Percentiles rank a stretch among this genome's conserved stretches.
phyloP scores from a whole-genome alignment of 345 rosid genomes.

The Salix purpurea region DNA sequence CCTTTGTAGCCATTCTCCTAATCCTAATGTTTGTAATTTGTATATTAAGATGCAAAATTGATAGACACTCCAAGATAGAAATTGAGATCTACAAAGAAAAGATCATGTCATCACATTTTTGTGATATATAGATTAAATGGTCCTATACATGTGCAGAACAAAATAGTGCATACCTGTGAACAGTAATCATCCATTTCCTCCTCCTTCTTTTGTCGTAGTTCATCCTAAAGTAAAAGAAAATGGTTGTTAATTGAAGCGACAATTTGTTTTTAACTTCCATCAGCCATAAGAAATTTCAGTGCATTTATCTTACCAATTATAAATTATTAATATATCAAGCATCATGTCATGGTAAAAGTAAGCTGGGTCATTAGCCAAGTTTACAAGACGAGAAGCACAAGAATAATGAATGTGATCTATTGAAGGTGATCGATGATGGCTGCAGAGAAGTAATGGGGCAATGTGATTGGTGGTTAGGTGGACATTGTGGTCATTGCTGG shows the following conservation, averaged over 20 bases:
- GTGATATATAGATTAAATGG: background rate
- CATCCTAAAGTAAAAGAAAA: conserved; percentile 49
- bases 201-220: conserved; percentile 76
- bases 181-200: conserved; percentile 97
- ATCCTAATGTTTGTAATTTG: background rate
- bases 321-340: background rate
- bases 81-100: background rate
- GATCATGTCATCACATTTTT: background rate
- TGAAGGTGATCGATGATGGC: background rate
- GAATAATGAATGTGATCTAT: background rate
- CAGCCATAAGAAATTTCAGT: background rate
- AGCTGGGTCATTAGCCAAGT: background rate
- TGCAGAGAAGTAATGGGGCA: background rate
- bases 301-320: background rate
- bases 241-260: background rate
- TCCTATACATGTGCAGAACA: background rate
- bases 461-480: background rate
- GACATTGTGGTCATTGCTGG: background rate
- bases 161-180: conserved; percentile 62
- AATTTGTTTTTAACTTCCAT: background rate
- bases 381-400: background rate
- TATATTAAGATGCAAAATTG: background rate
- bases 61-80: background rate
- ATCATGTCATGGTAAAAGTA: background rate
- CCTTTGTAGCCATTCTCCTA: background rate